phyloP scores from a whole-genome alignment of 2,329 filamentous ascomycete genomes.

The Albifimbria verrucaria region DNA sequence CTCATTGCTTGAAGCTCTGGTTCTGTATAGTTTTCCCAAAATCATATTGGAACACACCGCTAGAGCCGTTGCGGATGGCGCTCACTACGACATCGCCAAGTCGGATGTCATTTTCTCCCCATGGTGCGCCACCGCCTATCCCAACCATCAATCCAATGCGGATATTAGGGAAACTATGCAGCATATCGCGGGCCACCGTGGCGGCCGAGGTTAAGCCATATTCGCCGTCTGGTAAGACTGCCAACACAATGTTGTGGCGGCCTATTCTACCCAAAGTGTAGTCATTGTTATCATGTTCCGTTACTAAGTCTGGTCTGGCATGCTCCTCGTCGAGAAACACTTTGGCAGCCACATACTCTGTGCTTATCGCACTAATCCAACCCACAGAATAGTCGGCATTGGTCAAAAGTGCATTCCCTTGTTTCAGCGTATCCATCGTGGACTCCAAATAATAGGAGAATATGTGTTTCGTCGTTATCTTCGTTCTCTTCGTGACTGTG shows the following conservation, averaged over 20 bases:
- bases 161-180: slow-evolving; percentile 25
- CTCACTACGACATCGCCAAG: slow-evolving; percentile 21
- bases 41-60: slow-evolving; percentile 22
- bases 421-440: too few species aligned
- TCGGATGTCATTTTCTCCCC: slow-evolving; percentile 25
- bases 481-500: too few species aligned
- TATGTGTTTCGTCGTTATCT: too few species aligned
- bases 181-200: slow-evolving; percentile 22
- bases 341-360: slow-evolving; percentile 33
- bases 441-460: too few species aligned
- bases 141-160: slow-evolving; percentile 29
- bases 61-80: slow-evolving; percentile 4
- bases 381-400: slow-evolving; percentile 41
- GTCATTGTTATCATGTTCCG: slow-evolving; percentile 19
- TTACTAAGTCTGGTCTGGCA: slow-evolving; percentile 15
- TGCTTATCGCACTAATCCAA: slow-evolving; percentile 38
- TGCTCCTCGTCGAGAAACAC: slow-evolving; percentile 37
- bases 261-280: slow-evolving; percentile 30
- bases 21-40: slow-evolving; percentile 16
- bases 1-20: slow-evolving; percentile 10
- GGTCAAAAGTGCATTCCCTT: too few species aligned
- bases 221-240: slow-evolving; percentile 17
- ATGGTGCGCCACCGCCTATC: slow-evolving; percentile 33
- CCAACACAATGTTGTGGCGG: slow-evolving; percentile 32
- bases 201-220: slow-evolving; percentile 25